A percentile compares a stretch with the other conserved stretches of the same genome.
Conservation (phyloP, 345 rosid genomes). For the Viola odorata region DNA sequence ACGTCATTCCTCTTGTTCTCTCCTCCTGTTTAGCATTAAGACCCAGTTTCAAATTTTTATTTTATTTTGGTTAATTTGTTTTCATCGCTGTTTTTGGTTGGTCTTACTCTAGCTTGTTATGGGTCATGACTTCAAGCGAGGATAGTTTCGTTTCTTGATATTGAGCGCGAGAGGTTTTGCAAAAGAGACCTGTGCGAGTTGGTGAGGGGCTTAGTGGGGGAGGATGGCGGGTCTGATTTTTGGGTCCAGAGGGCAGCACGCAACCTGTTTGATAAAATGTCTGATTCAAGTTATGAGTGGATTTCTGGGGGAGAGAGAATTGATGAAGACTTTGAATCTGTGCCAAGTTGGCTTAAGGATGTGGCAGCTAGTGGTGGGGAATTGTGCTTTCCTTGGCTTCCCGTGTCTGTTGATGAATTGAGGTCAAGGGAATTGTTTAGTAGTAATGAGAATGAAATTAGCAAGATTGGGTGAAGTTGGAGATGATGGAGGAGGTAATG, state of each 20-base stretch:
- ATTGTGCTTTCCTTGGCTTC: slow-evolving; percentile 59
- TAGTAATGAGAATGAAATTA: slow-evolving; percentile 25
- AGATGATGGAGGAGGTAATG: slow-evolving; percentile 29
- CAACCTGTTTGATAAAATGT: slow-evolving; percentile 55
- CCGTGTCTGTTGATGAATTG: slow-evolving; percentile 35
- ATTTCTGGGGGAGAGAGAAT: slow-evolving; percentile 29
- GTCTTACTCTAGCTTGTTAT: neutral
- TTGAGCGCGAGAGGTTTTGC: slow-evolving; percentile 46
- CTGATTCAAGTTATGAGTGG: slow-evolving; percentile 36
- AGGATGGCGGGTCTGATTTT: slow-evolving; percentile 32
- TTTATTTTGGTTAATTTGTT: neutral
- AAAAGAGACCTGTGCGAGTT: slow-evolving; percentile 40
- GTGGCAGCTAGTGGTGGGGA: slow-evolving; percentile 14
- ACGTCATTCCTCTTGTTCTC: too few species aligned
- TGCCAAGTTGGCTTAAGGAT: slow-evolving; percentile 55
- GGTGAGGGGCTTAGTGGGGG: slow-evolving; percentile 41
- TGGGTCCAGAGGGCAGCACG: slow-evolving; percentile 65
- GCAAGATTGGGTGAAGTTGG: slow-evolving; percentile 24
- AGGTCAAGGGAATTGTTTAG: slow-evolving; percentile 22
- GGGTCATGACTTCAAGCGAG: slow-evolving; percentile 40
- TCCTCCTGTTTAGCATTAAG: too few species aligned
- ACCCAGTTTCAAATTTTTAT: slow-evolving; percentile 1
- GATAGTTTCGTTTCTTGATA: slow-evolving; percentile 54
- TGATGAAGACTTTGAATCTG: slow-evolving; percentile 35
- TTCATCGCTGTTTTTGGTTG: slow-evolving; percentile 7